phyloP scores from a whole-genome alignment of 1,284 basidiomycete genomes.

The Apiotrichum laibachii region DNA sequence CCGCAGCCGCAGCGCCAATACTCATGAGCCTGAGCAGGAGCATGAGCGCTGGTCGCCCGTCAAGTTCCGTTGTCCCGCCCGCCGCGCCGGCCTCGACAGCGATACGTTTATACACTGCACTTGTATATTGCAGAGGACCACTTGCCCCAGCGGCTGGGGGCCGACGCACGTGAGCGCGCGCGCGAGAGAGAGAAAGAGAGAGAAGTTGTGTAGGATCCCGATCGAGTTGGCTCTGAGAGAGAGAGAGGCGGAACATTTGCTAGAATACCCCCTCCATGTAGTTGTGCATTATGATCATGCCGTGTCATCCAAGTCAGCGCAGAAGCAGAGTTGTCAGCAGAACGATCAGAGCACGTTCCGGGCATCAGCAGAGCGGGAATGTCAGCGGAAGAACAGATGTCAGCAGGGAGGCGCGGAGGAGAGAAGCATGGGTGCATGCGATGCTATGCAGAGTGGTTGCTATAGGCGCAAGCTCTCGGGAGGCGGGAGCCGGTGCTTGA shows the following conservation, averaged over 20 bases:
- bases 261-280: conserved; percentile 12
- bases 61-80: not conserved
- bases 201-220: not conserved
- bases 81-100: no score
- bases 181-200: no score
- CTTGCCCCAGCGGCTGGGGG: no score
- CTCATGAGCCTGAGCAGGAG: no score
- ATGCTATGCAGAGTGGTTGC: conserved; percentile 17
- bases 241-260: not conserved
- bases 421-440: not conserved
- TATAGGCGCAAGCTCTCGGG: not conserved
- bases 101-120: no score
- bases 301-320: not conserved
- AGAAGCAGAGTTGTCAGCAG: not conserved
- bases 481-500: no score
- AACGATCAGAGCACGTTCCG: not conserved
- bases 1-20: not conserved
- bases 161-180: no score
- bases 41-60: not conserved
- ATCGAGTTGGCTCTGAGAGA: no score
- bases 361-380: no score
- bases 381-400: not conserved
- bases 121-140: no score
- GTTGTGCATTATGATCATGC: conserved; percentile 23
- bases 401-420: not conserved